Conservation (phyloP, 768 basidiomycete genomes). For the Agrocybe praecox region DNA sequence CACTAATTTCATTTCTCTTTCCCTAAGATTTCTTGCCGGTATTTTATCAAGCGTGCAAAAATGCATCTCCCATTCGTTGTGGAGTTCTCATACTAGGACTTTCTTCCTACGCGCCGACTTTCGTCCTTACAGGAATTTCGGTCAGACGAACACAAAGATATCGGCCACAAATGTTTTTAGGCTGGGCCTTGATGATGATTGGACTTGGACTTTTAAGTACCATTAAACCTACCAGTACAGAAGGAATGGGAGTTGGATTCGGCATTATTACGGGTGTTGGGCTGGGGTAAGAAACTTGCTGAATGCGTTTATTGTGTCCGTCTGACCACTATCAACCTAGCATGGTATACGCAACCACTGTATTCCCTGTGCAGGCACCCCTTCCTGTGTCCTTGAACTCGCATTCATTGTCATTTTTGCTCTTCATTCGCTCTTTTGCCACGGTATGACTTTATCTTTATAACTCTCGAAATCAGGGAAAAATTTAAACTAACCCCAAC, state of each 20-base stretch:
- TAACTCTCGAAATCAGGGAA: too few species aligned
- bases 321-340: background rate
- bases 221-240: constrained; percentile 15
- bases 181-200: constrained; percentile 37
- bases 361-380: constrained; percentile 52
- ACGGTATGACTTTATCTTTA: constrained; percentile 26
- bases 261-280: constrained; percentile 15
- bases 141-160: background rate
- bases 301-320: background rate
- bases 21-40: constrained; percentile 39
- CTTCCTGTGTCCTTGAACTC: constrained; percentile 40
- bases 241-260: constrained; percentile 17
- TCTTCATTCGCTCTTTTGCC: constrained; percentile 38
- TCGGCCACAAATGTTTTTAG: constrained; percentile 25
- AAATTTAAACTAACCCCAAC: background rate
- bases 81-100: constrained; percentile 37
- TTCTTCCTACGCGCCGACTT: constrained; percentile 36
- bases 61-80: constrained; percentile 34
- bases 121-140: constrained; percentile 26
- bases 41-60: constrained; percentile 48
- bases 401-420: constrained; percentile 44
- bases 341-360: background rate
- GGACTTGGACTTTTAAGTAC: constrained; percentile 35
- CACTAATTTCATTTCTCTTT: background rate
- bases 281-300: constrained; percentile 11